Percentiles rank a stretch among this genome's conserved stretches.
phyloP scores from a whole-genome alignment of 2,329 filamentous ascomycete genomes.

The Blastomyces emzantsi region DNA sequence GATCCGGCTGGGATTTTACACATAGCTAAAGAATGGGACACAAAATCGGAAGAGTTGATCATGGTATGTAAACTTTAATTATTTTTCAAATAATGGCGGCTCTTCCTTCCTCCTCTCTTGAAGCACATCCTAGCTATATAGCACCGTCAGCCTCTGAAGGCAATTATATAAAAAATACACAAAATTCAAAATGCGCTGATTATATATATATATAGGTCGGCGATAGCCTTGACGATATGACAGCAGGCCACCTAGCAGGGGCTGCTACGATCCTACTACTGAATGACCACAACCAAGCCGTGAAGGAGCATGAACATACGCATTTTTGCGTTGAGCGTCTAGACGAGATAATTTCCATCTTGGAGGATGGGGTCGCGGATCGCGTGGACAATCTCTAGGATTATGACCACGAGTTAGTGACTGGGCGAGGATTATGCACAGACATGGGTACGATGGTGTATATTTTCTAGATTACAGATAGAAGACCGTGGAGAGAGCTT shows the following conservation, averaged over 20 bases:
- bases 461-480: neutral
- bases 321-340: slow-evolving; percentile 62
- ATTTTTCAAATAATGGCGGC: neutral
- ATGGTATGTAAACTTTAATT: slow-evolving; percentile 43
- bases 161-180: neutral
- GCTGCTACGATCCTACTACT: slow-evolving; percentile 83
- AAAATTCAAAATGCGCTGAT: slow-evolving; percentile 9
- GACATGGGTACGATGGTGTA: neutral
- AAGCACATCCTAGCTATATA: neutral
- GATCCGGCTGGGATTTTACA: slow-evolving; percentile 79
- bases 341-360: slow-evolving; percentile 65
- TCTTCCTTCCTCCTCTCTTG: neutral
- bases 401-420: neutral
- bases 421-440: neutral
- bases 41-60: slow-evolving; percentile 40
- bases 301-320: slow-evolving; percentile 64
- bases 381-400: neutral
- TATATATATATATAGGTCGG: slow-evolving; percentile 41
- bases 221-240: slow-evolving; percentile 88
- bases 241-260: slow-evolving; percentile 70
- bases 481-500: neutral
- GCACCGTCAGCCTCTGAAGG: neutral
- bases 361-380: slow-evolving; percentile 64
- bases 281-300: slow-evolving; percentile 66
- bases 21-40: slow-evolving; percentile 68